Percentiles rank a stretch among this genome's conserved stretches.
Evolutionary conservation across 352 stramenopile genomes (phyloP).

Genomic region (Aphanomyces stellatus): DNA sequence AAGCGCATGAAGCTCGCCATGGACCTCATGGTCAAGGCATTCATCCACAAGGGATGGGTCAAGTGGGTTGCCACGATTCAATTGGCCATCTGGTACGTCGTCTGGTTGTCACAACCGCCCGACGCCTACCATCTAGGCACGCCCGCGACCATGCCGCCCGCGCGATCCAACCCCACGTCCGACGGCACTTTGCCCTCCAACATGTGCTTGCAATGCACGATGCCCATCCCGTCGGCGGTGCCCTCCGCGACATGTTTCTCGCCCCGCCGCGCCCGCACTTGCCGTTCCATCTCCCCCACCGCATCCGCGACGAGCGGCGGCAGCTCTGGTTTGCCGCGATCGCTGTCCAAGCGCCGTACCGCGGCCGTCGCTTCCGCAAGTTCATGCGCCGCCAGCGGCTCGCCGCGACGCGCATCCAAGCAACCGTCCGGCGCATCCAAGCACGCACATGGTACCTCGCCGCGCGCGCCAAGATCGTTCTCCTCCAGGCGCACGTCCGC

Average conservation of each 20-base stretch:
- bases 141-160: conserved; percentile 39
- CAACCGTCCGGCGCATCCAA: conserved; percentile 41
- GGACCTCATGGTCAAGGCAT: conserved; percentile 55
- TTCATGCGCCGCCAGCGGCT: conserved; percentile 43
- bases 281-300: conserved; percentile 33
- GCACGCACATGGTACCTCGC: conserved; percentile 27
- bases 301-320: conserved; percentile 48
- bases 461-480: conserved; percentile 34
- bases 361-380: conserved; percentile 40
- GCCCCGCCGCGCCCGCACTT: conserved; percentile 29
- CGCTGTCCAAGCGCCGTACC: conserved; percentile 46
- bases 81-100: conserved; percentile 40
- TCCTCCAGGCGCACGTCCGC: conserved; percentile 44
- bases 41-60: conserved; percentile 44
- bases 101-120: neutral
- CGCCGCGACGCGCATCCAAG: conserved; percentile 53
- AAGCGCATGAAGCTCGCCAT: conserved; percentile 56
- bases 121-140: neutral
- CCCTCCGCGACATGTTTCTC: conserved; percentile 51
- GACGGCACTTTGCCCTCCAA: conserved; percentile 31
- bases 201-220: conserved; percentile 40
- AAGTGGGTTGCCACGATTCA: conserved; percentile 51
- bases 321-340: conserved; percentile 48
- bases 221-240: conserved; percentile 31
- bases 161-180: conserved; percentile 44